A percentile compares a stretch with the other conserved stretches of the same genome.
Evolutionary conservation across 768 basidiomycete genomes (phyloP).

Genomic region (Hygrocybe punicea): DNA sequence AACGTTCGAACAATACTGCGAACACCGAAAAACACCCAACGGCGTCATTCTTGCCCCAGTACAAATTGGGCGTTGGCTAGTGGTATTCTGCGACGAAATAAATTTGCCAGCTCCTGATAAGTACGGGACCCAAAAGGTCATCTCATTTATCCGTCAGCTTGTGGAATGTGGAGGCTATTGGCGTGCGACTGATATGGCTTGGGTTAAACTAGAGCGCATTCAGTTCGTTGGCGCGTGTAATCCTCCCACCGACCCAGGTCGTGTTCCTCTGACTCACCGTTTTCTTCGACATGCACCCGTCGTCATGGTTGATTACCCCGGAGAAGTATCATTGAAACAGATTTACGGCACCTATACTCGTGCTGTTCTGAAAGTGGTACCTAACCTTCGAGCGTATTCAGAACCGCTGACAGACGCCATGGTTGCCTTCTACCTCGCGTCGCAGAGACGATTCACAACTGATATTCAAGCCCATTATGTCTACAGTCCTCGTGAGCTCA

Average conservation of each 20-base stretch:
- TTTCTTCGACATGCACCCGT: conserved; percentile 97
- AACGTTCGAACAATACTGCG: conserved; percentile 99
- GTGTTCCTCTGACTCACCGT: conserved; percentile 95
- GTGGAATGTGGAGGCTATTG: conserved; percentile 95
- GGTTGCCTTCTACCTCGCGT: conserved; percentile 93
- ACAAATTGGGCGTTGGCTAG: conserved; percentile 96
- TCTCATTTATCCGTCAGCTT: conserved; percentile 95
- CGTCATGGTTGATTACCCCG: conserved; percentile 99
- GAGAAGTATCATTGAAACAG: conserved; percentile 93
- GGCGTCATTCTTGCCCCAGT: conserved; percentile 93
- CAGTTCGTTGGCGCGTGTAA: conserved; percentile 99
- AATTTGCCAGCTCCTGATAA: conserved; percentile 96
- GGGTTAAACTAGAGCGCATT: conserved; percentile 97
- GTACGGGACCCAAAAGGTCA: conserved; percentile 97
- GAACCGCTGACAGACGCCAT: conserved; percentile 96
- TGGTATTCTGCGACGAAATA: conserved; percentile 99
- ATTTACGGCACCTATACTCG: conserved; percentile 99
- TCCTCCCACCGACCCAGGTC: conserved; percentile 97
- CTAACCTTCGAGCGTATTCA: conserved; percentile 86
- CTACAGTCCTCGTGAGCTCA: conserved; percentile 97
- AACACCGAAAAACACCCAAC: conserved; percentile 97
- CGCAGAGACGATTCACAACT: conserved; percentile 91
- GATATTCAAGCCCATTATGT: conserved; percentile 99
- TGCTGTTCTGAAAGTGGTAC: conserved; percentile 91
- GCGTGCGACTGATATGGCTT: conserved; percentile 90